phyloP scores from a whole-genome alignment of 2,329 filamentous ascomycete species.

The Nemania bipapillata region DNA sequence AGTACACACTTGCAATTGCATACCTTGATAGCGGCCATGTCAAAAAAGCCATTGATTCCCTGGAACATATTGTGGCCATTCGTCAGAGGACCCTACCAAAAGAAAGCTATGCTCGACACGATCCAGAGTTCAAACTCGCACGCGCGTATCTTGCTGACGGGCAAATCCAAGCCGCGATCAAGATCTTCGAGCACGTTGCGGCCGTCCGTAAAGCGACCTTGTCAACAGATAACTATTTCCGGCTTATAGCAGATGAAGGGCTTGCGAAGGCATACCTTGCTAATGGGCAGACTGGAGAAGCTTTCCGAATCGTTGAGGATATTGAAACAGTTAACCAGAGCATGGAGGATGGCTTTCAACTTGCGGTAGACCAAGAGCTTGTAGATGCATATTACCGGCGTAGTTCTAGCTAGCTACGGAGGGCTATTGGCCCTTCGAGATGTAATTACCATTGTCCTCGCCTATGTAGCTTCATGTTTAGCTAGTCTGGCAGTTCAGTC shows the following conservation, averaged over 20 bases:
- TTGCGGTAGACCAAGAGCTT: too few species aligned
- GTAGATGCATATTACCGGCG: too few species aligned
- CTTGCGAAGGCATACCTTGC: slow-evolving; percentile 9
- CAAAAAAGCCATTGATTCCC: background rate
- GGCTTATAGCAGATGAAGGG: background rate
- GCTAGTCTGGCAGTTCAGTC: too few species aligned
- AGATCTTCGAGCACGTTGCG: slow-evolving; percentile 13
- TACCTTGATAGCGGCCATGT: background rate
- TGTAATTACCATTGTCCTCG: too few species aligned
- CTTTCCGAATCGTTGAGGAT: too few species aligned
- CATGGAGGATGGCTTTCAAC: too few species aligned
- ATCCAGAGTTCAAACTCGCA: slow-evolving; percentile 7
- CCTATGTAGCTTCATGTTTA: too few species aligned
- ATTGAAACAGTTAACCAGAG: too few species aligned
- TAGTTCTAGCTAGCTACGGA: too few species aligned
- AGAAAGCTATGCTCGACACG: background rate
- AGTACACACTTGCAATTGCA: slow-evolving; percentile 7
- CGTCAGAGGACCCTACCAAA: background rate
- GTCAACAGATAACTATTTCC: background rate
- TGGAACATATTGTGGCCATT: slow-evolving; percentile 10
- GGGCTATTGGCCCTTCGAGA: too few species aligned
- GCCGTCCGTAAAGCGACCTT: background rate
- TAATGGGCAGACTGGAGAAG: background rate
- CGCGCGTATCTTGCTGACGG: background rate
- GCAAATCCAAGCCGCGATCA: background rate